Evolutionary conservation across 768 basidiomycete species (phyloP).

Genomic region (Peribolospora baueri): DNA sequence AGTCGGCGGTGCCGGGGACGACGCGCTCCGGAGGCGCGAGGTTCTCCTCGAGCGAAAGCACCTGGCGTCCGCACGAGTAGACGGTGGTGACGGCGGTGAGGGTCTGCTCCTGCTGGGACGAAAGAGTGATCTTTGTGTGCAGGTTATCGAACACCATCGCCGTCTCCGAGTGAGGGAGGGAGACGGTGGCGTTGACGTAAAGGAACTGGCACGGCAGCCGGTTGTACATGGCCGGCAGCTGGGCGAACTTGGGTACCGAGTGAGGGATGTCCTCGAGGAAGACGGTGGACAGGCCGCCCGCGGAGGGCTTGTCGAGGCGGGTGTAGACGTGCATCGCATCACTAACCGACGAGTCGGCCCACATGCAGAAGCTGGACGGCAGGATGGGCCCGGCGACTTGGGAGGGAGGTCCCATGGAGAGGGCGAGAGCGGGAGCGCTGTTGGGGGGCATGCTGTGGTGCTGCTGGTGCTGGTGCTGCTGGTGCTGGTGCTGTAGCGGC

Average conservation of each 20-base stretch:
- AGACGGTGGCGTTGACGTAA: slow-evolving; percentile 9
- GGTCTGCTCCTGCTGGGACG: slow-evolving; percentile 5
- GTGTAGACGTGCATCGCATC: neutral
- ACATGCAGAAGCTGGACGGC: neutral
- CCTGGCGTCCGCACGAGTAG: slow-evolving; percentile 7
- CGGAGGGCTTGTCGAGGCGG: neutral
- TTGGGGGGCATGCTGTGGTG: neutral
- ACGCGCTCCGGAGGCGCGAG: neutral
- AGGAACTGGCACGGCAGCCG: slow-evolving; percentile 13
- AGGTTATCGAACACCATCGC: neutral
- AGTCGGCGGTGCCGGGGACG: neutral
- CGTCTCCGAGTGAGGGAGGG: slow-evolving; percentile 5
- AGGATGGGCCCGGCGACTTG: neutral
- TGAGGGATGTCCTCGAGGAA: slow-evolving; percentile 10
- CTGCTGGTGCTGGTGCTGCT: too few relatives aligned
- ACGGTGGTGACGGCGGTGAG: slow-evolving; percentile 9
- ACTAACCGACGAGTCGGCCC: neutral
- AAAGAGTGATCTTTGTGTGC: slow-evolving; percentile 4
- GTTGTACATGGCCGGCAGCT: slow-evolving; percentile 10
- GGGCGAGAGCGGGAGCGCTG: neutral
- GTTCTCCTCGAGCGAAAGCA: slow-evolving; percentile 6
- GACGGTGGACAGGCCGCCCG: neutral
- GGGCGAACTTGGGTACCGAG: slow-evolving; percentile 4
- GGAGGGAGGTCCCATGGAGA: neutral
- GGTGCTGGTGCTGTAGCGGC: neutral